phyloP scores from a whole-genome alignment of 2,329 filamentous ascomycete genomes.

The Hansfordia pulvinata region DNA sequence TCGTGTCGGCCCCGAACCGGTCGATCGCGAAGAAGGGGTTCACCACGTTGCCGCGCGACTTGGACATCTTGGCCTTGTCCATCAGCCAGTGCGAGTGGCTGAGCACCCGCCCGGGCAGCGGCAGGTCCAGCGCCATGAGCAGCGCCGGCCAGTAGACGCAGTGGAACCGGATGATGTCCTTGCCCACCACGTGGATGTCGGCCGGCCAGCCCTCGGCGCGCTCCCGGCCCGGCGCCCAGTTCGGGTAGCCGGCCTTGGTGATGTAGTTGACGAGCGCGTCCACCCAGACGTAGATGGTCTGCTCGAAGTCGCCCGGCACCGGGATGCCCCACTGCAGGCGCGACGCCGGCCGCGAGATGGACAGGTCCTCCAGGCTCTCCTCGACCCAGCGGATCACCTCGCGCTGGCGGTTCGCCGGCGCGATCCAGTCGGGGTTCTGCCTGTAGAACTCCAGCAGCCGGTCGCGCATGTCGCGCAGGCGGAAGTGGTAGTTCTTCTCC shows the following conservation, averaged over 20 bases:
- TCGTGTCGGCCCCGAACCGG: slow-evolving; percentile 72
- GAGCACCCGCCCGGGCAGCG: slow-evolving; percentile 65
- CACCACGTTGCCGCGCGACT: slow-evolving; percentile 87
- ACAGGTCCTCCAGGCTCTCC: slow-evolving; percentile 72
- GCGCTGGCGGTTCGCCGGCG: slow-evolving; percentile 59
- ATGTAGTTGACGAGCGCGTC: slow-evolving; percentile 93
- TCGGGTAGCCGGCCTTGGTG: slow-evolving; percentile 74
- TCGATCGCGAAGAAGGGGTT: slow-evolving; percentile 88
- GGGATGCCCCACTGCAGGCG: slow-evolving; percentile 78
- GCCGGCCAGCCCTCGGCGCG: slow-evolving; percentile 67
- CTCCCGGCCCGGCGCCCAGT: slow-evolving; percentile 53
- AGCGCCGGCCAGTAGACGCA: slow-evolving; percentile 97
- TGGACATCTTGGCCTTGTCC: slow-evolving; percentile 87
- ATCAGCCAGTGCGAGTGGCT: slow-evolving; percentile 95
- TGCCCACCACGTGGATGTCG: slow-evolving; percentile 84
- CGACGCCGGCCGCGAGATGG: slow-evolving; percentile 68
- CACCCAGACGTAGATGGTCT: slow-evolving; percentile 97
- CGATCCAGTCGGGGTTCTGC: slow-evolving; percentile 64
- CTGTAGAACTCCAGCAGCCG: slow-evolving; percentile 66
- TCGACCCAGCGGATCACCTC: slow-evolving; percentile 67
- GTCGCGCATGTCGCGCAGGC: slow-evolving; percentile 71
- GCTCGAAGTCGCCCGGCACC: slow-evolving; percentile 69
- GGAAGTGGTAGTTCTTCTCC: slow-evolving; percentile 91
- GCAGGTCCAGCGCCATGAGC: slow-evolving; percentile 74
- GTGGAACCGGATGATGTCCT: slow-evolving; percentile 94